Percentiles rank a stretch among this genome's conserved stretches.
Evolutionary conservation across 306 rosid species (phyloP).

Genomic region (Ceratonia siliqua): DNA sequence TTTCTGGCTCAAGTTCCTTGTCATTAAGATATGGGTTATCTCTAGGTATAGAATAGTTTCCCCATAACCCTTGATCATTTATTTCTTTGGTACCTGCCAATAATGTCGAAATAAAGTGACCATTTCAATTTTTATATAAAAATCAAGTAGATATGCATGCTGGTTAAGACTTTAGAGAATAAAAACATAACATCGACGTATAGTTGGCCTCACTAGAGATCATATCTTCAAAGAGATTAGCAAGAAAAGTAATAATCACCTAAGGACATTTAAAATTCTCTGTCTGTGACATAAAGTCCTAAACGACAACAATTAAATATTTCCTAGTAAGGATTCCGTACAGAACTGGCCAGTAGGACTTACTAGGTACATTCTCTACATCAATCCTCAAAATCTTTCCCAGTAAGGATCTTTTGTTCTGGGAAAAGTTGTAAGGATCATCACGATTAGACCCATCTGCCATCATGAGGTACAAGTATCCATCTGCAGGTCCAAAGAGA

Average conservation of each 20-base stretch:
- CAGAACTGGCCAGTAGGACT: neutral
- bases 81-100: conserved; percentile 38
- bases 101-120: neutral
- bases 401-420: conserved; percentile 50
- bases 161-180: neutral
- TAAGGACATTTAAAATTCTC: neutral
- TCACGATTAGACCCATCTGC: conserved; percentile 34
- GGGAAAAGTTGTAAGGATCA: conserved; percentile 49
- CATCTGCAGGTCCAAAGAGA: conserved; percentile 53
- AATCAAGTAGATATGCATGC: neutral
- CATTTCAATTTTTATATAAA: neutral
- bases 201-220: neutral
- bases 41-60: conserved; percentile 41
- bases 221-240: neutral
- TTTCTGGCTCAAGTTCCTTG: conserved; percentile 39
- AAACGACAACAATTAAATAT: no score
- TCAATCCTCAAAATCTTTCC: conserved; percentile 53
- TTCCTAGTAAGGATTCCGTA: neutral
- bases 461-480: conserved; percentile 42
- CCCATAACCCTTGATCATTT: conserved; percentile 34
- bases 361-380: conserved; percentile 47
- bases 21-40: conserved; percentile 45
- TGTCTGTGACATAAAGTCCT: neutral
- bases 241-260: neutral
- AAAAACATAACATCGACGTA: no score